Base-by-base conservation (phyloP, 2,329 filamentous ascomycete genomes). In the Mycosphaerella sp. region DNA sequence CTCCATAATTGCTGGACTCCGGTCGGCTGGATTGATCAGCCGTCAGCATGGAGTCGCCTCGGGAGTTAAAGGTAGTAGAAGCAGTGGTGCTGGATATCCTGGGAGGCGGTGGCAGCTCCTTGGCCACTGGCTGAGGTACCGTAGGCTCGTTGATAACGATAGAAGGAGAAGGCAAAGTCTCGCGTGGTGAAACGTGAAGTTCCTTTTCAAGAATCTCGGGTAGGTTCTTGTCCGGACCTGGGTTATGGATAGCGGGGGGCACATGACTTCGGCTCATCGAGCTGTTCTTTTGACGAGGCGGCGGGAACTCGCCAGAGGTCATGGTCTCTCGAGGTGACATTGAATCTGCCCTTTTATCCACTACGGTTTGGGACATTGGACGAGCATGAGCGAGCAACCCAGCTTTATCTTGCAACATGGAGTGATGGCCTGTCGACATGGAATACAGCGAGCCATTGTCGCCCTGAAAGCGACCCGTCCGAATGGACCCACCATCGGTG, bases 301-400 rank as follows among this genome's bases (percentile, higher is more conserved):
- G 49, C 6, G 58, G 52, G 16, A 58, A 55, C 2, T 58, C 55
- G 21, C 34, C 44, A 13, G 54, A 28, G 9, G 58, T 41, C 9
- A 42, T 45, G n/a, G 49, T 34, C 14, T 54, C 48, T 6, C 49
- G 43, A 27, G 63, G 55, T 27, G 58, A 58, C 47, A 50, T 59
- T 1, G 71, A 68, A 44, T 70, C 68, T 54, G 66, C 66, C 21
- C 63, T 59, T 42, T 55, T 61, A n/a, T 76, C 75, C 41, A 10
- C 4, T 4, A 72, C 68, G 2, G 77, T 78, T 8, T 73, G 73
- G 8, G 80, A 80, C 74, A 82, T 81, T 21, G 73, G 68, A 59
- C 79, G 75, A 12, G 79, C 79, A 62, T 82, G 80, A 44, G 71
- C 69, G 41, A 83, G 62, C 17, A 84, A 70, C 50, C 74, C 73